phyloP scores from a whole-genome alignment of 1,284 basidiomycete genomes.

The Irpex rosettiformis region DNA sequence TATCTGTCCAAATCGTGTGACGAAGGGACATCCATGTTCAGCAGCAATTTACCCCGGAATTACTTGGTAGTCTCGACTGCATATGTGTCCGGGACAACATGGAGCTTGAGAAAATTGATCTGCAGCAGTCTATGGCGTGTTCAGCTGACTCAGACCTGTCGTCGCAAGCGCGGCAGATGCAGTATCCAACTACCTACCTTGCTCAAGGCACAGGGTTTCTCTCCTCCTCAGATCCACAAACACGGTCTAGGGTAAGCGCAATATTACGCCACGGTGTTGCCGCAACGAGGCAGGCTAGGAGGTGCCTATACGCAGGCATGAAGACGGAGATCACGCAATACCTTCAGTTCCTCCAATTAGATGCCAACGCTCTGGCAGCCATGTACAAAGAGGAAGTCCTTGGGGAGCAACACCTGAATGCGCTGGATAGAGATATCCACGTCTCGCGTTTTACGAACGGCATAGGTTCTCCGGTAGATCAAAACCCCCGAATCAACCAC shows the following conservation, averaged over 20 bases:
- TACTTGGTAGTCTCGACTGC: not conserved
- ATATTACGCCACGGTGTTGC: not conserved
- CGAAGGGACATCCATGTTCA: not conserved
- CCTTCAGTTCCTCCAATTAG: not conserved
- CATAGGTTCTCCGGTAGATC: not conserved
- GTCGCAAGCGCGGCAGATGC: not conserved
- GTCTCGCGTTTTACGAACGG: not conserved
- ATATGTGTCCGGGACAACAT: not conserved
- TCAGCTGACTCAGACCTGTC: not conserved
- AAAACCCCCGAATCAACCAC: constrained; percentile 1
- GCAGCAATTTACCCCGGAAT: not conserved
- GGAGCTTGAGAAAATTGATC: not conserved
- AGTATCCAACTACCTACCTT: not conserved
- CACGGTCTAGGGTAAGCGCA: not conserved
- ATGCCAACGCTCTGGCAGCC: not conserved
- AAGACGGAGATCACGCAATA: not conserved
- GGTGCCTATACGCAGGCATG: not conserved
- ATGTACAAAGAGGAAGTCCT: not conserved
- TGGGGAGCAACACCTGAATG: not conserved
- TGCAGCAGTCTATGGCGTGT: not conserved
- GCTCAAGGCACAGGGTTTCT: not conserved
- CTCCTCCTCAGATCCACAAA: not conserved
- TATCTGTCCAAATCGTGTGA: not conserved
- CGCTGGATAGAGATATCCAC: not conserved
- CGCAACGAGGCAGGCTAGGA: not conserved